Conservation (phyloP, 768 basidiomycete species). For the Xerocomus brunneocitrinus region DNA sequence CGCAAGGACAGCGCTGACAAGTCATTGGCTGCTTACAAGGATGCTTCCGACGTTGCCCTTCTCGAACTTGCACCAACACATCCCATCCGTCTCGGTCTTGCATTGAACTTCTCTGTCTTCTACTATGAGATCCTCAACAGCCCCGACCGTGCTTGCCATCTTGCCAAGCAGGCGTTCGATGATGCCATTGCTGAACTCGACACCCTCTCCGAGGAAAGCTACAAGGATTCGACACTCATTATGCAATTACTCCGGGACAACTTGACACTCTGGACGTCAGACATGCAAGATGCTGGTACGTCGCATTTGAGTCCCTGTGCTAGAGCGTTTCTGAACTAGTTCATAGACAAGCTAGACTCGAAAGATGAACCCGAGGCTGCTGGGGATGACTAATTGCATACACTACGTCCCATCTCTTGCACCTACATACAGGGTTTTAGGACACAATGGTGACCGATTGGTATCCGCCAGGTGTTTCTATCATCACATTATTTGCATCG, state of each 20-base stretch:
- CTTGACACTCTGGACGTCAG: conserved; percentile 96
- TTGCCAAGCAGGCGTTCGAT: conserved; percentile 98
- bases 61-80: conserved; percentile 94
- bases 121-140: conserved; percentile 99
- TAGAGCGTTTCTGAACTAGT: conserved; percentile 8
- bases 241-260: conserved; percentile 97
- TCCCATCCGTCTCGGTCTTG: conserved; percentile 97
- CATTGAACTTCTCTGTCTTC: conserved; percentile 99
- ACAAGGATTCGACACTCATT: conserved; percentile 98
- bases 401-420: conserved; percentile 10
- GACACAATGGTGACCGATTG: conserved; percentile 8
- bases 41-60: conserved; percentile 94
- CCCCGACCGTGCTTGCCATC: conserved; percentile 96
- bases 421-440: conserved; percentile 16
- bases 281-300: conserved; percentile 90
- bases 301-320: conserved; percentile 25
- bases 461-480: conserved; percentile 14
- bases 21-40: conserved; percentile 96
- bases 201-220: conserved; percentile 96
- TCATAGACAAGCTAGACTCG: conserved; percentile 63
- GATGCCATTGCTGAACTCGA: conserved; percentile 99
- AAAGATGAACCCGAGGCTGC: conserved; percentile 68
- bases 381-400: conserved; percentile 55
- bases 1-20: conserved; percentile 97
- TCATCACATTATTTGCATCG: conserved; percentile 30